Evolutionary conservation across 768 basidiomycete species (phyloP), one percentile per base, ranked within the genome.

Genomic region (Lactifluus volemus): DNA sequence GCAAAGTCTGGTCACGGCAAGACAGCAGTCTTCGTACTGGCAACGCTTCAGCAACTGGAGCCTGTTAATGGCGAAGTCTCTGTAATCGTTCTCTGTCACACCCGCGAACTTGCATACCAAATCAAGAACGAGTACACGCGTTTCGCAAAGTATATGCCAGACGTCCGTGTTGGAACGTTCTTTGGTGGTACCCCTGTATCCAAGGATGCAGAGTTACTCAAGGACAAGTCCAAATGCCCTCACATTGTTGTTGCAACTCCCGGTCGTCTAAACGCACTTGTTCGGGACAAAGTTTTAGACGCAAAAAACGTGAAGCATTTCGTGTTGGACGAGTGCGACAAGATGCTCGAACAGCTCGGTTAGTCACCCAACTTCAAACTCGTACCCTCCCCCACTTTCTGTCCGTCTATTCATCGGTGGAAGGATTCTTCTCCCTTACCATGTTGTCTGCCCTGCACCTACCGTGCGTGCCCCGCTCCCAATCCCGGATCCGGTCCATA

Each of bases 321-420:
- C 77, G 94, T 97, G 59, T 80, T 99, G 74, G 97, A 99, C 83
- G 97, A 99, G 80, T 99, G 97, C 83, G 97, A 99, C 83, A 99
- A 99, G 85, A 98, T 99, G 93, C 89, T 99, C 73, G 97, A 99
- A 84, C 90, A 94, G 85, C 94, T 99, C 79, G 97, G 97, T 99
- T 92, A 98, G 97, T 99, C 84, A 76, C 86, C 81, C 86, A 79
- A 79, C 84, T 87, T 86, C 80, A 82, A 82, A 82, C 78, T 76
- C 77, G 71, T 76, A 73, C 74, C 71, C 63, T 66, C 55, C 63
- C 67, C 45, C 63, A 62, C 62, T 68, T 66, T 58, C 55, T 65
- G 57, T 61, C 68, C 63, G 65, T 67, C 63, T 61, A 56, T 64
- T 65, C 67, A 58, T 65, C 63, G 61, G 42, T 66, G 68, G 52